Percentiles rank a stretch among this genome's conserved stretches.
Evolutionary conservation across 495 filamentous ascomycete species (phyloP).

Genomic region (Astrocystis sublimbata): DNA sequence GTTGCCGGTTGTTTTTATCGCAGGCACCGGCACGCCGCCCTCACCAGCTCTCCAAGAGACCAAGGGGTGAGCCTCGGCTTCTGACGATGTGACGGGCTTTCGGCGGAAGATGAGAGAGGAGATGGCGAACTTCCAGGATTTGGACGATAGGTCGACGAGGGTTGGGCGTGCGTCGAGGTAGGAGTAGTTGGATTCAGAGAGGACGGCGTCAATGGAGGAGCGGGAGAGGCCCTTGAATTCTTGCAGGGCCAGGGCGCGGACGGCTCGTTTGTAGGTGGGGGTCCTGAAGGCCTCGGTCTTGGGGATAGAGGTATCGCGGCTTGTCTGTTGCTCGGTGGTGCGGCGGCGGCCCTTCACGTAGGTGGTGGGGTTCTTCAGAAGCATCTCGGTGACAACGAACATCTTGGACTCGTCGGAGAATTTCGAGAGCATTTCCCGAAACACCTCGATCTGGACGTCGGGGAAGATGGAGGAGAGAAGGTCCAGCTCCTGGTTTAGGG

Average conservation of each 20-base stretch:
- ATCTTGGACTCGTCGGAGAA: slow-evolving; percentile 82
- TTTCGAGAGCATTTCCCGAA: slow-evolving; percentile 80
- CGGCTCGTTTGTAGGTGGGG: slow-evolving; percentile 69
- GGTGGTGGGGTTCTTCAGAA: slow-evolving; percentile 73
- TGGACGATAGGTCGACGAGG: slow-evolving; percentile 70
- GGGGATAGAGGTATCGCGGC: slow-evolving; percentile 48
- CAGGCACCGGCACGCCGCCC: slow-evolving; percentile 52
- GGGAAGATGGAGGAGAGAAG: slow-evolving; percentile 78
- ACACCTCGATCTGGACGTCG: slow-evolving; percentile 84
- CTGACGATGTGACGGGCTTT: slow-evolving; percentile 58
- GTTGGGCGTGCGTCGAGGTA: slow-evolving; percentile 77
- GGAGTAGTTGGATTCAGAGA: slow-evolving; percentile 88
- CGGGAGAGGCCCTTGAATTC: slow-evolving; percentile 82
- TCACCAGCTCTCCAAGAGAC: slow-evolving; percentile 63
- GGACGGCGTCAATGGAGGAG: slow-evolving; percentile 80
- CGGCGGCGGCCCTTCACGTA: slow-evolving; percentile 77
- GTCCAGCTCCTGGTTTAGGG: slow-evolving; percentile 74
- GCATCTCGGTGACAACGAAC: slow-evolving; percentile 79
- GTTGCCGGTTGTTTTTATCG: slow-evolving; percentile 69
- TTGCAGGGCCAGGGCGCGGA: slow-evolving; percentile 59
- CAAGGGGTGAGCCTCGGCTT: slow-evolving; percentile 57
- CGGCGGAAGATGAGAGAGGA: slow-evolving; percentile 71
- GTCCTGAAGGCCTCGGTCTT: slow-evolving; percentile 73
- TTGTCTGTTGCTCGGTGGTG: slow-evolving; percentile 40
- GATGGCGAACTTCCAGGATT: slow-evolving; percentile 84